Percentiles rank a stretch among this genome's conserved stretches.
Evolutionary conservation across 768 basidiomycete genomes (phyloP).

Genomic region (Suillus spraguei): DNA sequence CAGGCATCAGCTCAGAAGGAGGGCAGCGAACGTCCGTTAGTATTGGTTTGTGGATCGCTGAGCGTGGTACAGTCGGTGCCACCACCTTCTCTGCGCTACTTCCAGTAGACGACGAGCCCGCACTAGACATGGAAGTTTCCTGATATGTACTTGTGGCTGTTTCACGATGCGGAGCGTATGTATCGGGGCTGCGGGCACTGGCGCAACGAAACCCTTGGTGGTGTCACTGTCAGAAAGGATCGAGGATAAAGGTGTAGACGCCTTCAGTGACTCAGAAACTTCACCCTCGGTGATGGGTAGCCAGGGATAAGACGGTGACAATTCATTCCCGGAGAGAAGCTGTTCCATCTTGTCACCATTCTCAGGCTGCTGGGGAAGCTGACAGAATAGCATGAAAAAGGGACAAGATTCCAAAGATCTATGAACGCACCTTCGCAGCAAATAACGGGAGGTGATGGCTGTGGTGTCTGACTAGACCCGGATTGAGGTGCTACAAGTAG

Average conservation of each 20-base stretch:
- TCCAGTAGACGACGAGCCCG: conserved; percentile 8
- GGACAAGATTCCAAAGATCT: neutral
- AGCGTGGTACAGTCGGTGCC: neutral
- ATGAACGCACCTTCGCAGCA: neutral
- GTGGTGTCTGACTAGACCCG: neutral
- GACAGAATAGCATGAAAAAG: neutral
- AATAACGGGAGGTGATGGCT: neutral
- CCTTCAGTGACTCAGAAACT: neutral
- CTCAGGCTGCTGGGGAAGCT: neutral
- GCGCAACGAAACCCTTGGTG: conserved; percentile 10
- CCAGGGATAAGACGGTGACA: neutral
- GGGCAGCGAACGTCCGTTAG: conserved; percentile 32
- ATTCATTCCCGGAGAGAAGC: conserved; percentile 6
- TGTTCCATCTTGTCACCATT: neutral
- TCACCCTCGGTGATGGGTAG: neutral
- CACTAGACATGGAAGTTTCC: conserved; percentile 21
- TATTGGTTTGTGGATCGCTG: conserved; percentile 17
- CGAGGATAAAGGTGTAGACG: neutral
- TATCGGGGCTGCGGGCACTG: conserved; percentile 22
- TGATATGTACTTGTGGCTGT: conserved; percentile 26
- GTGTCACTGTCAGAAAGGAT: neutral
- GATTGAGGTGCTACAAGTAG: neutral
- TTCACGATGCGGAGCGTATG: conserved; percentile 34
- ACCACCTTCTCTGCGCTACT: conserved; percentile 8
- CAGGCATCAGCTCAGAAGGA: conserved; percentile 20